phyloP scores from a whole-genome alignment of 2,329 filamentous ascomycete species.

The Botryosphaeria agaves region DNA sequence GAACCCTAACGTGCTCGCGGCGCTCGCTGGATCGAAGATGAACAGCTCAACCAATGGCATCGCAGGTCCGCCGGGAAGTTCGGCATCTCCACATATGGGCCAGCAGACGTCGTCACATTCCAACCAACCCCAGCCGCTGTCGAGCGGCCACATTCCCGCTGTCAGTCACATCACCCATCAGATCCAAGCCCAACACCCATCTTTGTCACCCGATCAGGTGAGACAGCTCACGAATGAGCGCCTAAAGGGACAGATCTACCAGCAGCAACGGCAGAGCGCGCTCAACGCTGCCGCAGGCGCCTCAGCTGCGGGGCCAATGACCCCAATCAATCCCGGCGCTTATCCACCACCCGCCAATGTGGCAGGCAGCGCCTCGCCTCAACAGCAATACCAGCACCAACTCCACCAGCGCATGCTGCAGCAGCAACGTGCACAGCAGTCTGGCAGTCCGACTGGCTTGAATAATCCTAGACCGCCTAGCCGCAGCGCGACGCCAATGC shows the following conservation, averaged over 20 bases:
- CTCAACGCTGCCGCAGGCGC: constrained; percentile 20
- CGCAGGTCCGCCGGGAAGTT: background rate
- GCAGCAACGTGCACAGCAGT: no score
- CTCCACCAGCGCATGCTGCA: constrained; percentile 15
- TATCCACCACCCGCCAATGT: background rate
- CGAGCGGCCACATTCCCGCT: constrained; percentile 34
- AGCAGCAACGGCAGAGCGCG: constrained; percentile 17
- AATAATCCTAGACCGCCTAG: no score
- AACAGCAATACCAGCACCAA: background rate
- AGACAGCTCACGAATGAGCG: constrained; percentile 34
- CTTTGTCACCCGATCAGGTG: constrained; percentile 35
- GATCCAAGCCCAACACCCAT: constrained; percentile 32
- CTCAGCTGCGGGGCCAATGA: background rate
- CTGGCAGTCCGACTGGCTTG: no score
- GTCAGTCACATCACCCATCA: constrained; percentile 36
- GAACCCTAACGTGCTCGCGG: constrained; percentile 12
- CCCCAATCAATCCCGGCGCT: constrained; percentile 2
- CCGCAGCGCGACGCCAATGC: no score
- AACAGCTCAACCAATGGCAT: background rate
- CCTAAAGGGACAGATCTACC: constrained; percentile 20
- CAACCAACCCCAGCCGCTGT: constrained; percentile 30
- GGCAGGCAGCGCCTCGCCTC: constrained; percentile 2
- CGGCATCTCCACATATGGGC: constrained; percentile 23
- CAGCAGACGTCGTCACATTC: constrained; percentile 5
- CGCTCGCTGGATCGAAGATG: constrained; percentile 9